Evolutionary conservation across 495 filamentous ascomycete genomes (phyloP), one percentile per base, ranked within the genome.

Genomic region (Hyaloscypha finlandica): DNA sequence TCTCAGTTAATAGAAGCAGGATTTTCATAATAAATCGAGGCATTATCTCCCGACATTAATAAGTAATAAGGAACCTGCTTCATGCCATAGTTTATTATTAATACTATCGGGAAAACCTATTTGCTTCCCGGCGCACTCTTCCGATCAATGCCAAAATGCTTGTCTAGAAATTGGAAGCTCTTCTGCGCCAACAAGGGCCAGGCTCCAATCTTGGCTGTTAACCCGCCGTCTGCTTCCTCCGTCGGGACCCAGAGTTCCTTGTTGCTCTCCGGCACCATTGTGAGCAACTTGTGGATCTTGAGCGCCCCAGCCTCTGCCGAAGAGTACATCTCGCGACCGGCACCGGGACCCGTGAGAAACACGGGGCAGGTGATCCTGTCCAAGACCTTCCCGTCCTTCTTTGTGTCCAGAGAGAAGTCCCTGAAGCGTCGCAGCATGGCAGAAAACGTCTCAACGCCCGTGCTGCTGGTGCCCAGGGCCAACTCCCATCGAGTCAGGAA

Each of bases 401-500:
- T 14, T 6, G 8, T 53, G 51, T 53, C 51, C 56, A 57, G 30
- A 2, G 20, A 20, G 6, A 22, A 53, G 9, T 53, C 51, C 51
- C 5, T 53, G 51, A 53, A 53, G 9, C 51, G 51, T 53, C 51
- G 51, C 9, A 53, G 51, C 51, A 53, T 53, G 51, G 51, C 51
- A n/a, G 9, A 14, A 54, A 72, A 51, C 63, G 71, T 42, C 22
- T 71, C 12, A 31, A 68, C 4, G 45, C 75, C 70, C 59, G 77
- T 53, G 51, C 51, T n/a, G 51, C 9, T n/a, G 8, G 64, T 2
- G 67, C 29, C 70, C 73, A 68, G 70, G 29, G 65, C 65, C 20
- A 80, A 68, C 61, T 81, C 76, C 80, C 79, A 83, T 39, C 64
- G 53, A 6, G 61, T 59, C 60, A 77, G 79, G 61, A 81, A 79